Evolutionary conservation across 768 basidiomycete species (phyloP).

Genomic region (Lentinula edodes): DNA sequence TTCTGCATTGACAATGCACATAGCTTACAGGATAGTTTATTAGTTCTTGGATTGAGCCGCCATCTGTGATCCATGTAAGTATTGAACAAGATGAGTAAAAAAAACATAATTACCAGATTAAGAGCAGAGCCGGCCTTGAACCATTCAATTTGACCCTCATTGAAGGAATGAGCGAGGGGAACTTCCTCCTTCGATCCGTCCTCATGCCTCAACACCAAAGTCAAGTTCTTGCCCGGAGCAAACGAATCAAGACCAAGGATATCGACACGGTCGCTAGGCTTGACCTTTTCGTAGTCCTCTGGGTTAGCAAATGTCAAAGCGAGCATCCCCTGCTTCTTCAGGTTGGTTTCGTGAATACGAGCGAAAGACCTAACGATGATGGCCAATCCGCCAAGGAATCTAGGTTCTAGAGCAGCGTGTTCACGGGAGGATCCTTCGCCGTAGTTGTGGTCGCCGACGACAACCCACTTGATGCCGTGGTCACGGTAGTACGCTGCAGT

Average conservation of each 20-base stretch:
- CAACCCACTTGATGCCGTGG: constrained; percentile 91
- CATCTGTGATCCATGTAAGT: constrained; percentile 40
- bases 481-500: constrained; percentile 88
- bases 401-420: constrained; percentile 94
- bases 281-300: constrained; percentile 91
- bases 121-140: constrained; percentile 97
- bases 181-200: constrained; percentile 78
- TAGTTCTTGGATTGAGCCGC: constrained; percentile 53
- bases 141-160: constrained; percentile 96
- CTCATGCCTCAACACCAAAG: constrained; percentile 73
- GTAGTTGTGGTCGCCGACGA: constrained; percentile 93
- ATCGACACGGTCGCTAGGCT: constrained; percentile 81
- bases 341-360: constrained; percentile 95
- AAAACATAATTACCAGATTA: constrained; percentile 57
- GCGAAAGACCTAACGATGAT: constrained; percentile 97
- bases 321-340: constrained; percentile 99
- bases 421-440: constrained; percentile 98
- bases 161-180: constrained; percentile 87
- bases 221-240: constrained; percentile 89
- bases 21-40: constrained; percentile 8
- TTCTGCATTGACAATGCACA: too few species aligned
- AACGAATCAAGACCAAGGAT: constrained; percentile 87
- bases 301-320: constrained; percentile 90
- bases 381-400: constrained; percentile 91
- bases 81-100: background rate